Conservation (phyloP, 805 yeast genomes). For the Brettanomyces bruxellensis region DNA sequence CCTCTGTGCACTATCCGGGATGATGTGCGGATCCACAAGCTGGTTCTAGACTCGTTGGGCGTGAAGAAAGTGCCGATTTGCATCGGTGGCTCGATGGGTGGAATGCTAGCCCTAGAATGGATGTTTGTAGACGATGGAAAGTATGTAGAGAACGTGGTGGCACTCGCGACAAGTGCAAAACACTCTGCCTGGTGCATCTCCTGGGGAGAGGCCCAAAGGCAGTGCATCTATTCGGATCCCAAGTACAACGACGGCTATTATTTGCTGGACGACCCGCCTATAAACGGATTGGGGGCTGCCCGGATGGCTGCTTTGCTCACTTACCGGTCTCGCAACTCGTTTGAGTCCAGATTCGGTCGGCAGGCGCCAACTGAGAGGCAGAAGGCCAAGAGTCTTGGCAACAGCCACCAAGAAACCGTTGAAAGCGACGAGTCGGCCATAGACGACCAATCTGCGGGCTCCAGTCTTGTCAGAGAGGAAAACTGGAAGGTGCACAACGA, state of each 20-base stretch:
- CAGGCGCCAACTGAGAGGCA: constrained; percentile 39
- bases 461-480: constrained; percentile 40
- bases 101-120: constrained; percentile 91
- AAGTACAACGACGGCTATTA: constrained; percentile 88
- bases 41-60: constrained; percentile 70
- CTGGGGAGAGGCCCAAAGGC: constrained; percentile 98
- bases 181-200: constrained; percentile 98
- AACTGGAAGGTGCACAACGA: constrained; percentile 85
- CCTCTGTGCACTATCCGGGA: constrained; percentile 93
- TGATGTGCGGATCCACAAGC: constrained; percentile 71
- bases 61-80: constrained; percentile 76
- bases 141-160: constrained; percentile 65
- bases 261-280: constrained; percentile 68
- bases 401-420: constrained; percentile 2
- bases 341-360: constrained; percentile 89
- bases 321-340: constrained; percentile 85
- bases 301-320: constrained; percentile 95
- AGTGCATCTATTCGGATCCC: constrained; percentile 92
- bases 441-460: constrained; percentile 11
- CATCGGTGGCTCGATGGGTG: constrained; percentile 98
- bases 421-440: constrained; percentile 8
- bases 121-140: constrained; percentile 50
- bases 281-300: constrained; percentile 86
- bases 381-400: constrained; percentile 13
- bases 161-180: constrained; percentile 88